Evolutionary conservation across 2,329 filamentous ascomycete species (phyloP), one percentile per base, ranked within the genome.

Genomic region (Epichloe sylvatica): DNA sequence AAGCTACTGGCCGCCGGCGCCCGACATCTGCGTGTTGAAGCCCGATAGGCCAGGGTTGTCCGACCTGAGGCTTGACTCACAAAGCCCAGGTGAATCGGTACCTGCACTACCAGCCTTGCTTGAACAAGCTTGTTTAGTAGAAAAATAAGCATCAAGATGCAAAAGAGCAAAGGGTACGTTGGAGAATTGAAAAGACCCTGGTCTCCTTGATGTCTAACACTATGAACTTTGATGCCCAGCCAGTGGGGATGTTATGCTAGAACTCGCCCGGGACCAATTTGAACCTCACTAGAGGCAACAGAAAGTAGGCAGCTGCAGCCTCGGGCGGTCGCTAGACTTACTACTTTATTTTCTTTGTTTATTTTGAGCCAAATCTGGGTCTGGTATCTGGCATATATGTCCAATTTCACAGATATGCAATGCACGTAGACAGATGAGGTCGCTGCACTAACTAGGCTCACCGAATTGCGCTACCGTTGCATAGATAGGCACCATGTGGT

Each of bases 81-180:
- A 43, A 30, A 39, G 30, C 15, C 45, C 33, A 23, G 23, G 45
- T 42, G 43, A 25, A 50, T 46, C 49, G 49, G 49, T 46, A 46
- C 43, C 49, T 50, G 45, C 44, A 47, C 49, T 17, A 35, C 37
- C 35, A 46, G 45, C 45, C 45, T 47, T 45, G 49, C 45, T 47
- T 44, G 45, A 47, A 40, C 36, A 47, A 47, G 45, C 49, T 44
- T 8, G 23, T 39, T 15, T 8, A 36, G 12, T 40, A 15, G 8
- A 33, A 15, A 5, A 19, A 30, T 2, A 38, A 17, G 21, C 40
- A 25, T 13, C 15, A 25, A 17, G 40, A 43, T 30, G 30, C 43
- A 36, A 45, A 45, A 45, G 17, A 45, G 34, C 34, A 45, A 30
- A 13, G 12, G 7, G 4, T 34, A 35, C 9, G 50, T 50, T 46